Conservation (phyloP, 2,329 filamentous ascomycete species). For the Hymenotorrendiella dingleyae region DNA sequence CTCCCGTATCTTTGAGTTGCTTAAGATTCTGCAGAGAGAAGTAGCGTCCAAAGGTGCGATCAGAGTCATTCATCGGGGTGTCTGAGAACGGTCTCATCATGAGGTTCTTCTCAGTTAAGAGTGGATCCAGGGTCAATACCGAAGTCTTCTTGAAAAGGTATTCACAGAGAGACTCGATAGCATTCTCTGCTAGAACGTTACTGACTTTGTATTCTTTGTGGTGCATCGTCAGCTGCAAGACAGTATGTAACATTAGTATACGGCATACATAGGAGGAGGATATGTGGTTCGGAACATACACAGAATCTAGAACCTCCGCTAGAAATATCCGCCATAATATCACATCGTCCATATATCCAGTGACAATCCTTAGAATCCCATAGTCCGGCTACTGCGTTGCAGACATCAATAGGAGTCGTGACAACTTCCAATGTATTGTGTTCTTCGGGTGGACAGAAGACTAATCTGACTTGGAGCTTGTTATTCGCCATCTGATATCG, state of each 20-base stretch:
- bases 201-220: neutral
- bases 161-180: neutral
- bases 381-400: neutral
- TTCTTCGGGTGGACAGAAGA: neutral
- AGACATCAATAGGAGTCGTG: neutral
- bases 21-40: neutral
- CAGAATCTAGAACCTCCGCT: neutral
- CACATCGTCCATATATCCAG: neutral
- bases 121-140: neutral
- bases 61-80: neutral
- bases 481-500: too few species aligned
- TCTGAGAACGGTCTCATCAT: neutral
- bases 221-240: neutral
- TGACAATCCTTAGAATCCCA: neutral
- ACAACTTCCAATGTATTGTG: neutral
- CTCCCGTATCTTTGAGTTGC: neutral
- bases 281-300: neutral
- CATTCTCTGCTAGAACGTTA: neutral
- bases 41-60: neutral
- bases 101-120: neutral
- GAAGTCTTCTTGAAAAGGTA: neutral
- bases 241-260: neutral
- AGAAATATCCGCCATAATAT: neutral
- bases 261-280: neutral
- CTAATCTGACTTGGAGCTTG: neutral